Evolutionary conservation across 495 filamentous ascomycete species (phyloP), one percentile per base, ranked within the genome.

Genomic region (Barbatosphaeria neglecta): DNA sequence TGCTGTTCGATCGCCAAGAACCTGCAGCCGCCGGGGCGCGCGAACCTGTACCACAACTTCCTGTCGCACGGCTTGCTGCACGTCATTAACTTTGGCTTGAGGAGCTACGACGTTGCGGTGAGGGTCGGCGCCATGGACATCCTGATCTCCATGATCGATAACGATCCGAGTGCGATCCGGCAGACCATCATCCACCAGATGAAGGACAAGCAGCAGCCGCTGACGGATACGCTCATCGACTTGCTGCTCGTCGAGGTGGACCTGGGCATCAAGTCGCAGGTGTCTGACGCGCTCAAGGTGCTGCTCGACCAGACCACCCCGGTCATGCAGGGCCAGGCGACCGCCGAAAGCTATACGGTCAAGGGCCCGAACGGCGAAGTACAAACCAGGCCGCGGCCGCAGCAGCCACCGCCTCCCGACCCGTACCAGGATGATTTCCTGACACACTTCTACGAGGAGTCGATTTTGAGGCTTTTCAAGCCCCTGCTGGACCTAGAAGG

Each of bases 1-100:
- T 96, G 89, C 60, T 93, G 89, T 52, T 80, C 81, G 4, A 92
- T 97, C 55, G 89, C 90, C 9, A 98, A 98, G 64, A 95, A 86
- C 57, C 66, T 97, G 7, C 93, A 97, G 59, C 82, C 79, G 2
- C 85, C 83, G 17, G 81, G 79, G 18, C 77, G 92, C 42, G 79
- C 84, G 37, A 80, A 77, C 28, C 72, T 98, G 6, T 97, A 95
- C 61, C 78, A 79, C 51, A 90, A 92, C 50, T 94, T 97, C 63
- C 86, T 98, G 50, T 73, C 73, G 46, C 78, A 90, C 59, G 92
- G 92, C 18, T 75, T 98, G 17, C 82, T 97, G 47, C 75, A 74
- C 11, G 89, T 96, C 42, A 95, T 98, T 51, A 87, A 87, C 43
- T 97, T 87, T 62, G 89, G 90, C 25, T 74, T 98, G 33, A 80